These are phyloP conservation scores for Solanum aculeatissimum DNA, from an alignment of 305 asterid species.

Conservation along the genomic window DNA sequence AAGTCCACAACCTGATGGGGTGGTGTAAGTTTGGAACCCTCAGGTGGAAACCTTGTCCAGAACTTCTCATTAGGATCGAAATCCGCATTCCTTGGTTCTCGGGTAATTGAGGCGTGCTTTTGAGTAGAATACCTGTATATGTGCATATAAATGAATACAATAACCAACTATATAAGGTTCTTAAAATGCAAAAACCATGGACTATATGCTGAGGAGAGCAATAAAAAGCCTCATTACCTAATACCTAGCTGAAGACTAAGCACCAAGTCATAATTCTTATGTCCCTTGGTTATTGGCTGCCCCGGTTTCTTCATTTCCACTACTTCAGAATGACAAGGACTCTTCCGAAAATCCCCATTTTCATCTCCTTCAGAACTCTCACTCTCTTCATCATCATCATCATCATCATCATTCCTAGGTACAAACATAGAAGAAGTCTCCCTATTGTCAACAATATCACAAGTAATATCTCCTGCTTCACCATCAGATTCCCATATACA, in stretches of 20 bases:
- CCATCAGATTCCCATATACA: constrained; percentile 99
- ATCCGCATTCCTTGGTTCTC: constrained; percentile 51
- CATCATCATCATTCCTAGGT: background rate
- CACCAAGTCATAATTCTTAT: constrained; percentile 87
- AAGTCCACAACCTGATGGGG: constrained; percentile 79
- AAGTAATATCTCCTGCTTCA: constrained; percentile 91
- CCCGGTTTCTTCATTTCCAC: constrained; percentile 80
- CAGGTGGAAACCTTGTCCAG: constrained; percentile 83
- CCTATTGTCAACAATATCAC: constrained; percentile 77
- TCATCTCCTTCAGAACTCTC: constrained; percentile 38
- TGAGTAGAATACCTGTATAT: constrained; percentile 63
- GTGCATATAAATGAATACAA: background rate
- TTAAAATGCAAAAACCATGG: background rate
- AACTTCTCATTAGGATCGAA: constrained; percentile 92
- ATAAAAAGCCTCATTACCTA: constrained; percentile 29
- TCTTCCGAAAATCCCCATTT: constrained; percentile 59
- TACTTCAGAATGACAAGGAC: constrained; percentile 28
- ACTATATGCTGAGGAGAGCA: background rate
- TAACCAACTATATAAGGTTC: background rate
- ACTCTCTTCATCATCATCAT: constrained; percentile 20
- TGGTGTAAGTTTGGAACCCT: constrained; percentile 80
- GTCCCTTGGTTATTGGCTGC: constrained; percentile 73
- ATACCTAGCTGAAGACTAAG: constrained; percentile 90
- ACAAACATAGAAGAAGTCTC: constrained; percentile 65
- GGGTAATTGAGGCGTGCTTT: constrained; percentile 42